phyloP scores from a whole-genome alignment of 257 asterid species.

The Petunia secreta region DNA sequence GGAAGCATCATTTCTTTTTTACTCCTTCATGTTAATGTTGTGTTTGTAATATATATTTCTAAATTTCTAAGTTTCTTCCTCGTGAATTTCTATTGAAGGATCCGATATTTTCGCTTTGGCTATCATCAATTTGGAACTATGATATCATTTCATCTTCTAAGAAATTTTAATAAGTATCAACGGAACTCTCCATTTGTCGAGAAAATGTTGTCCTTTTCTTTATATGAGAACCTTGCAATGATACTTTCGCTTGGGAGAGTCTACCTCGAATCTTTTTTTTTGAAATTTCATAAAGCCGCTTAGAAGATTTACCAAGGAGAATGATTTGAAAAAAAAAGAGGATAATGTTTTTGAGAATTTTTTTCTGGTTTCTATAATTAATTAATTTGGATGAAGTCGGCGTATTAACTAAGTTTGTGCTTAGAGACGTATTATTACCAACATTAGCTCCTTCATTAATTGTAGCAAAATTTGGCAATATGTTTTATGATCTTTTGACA shows the following conservation, averaged over 20 bases:
- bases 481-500: too few relatives aligned
- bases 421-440: too few relatives aligned
- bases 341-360: too few relatives aligned
- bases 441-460: too few relatives aligned
- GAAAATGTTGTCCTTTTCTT: neutral
- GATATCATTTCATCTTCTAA: neutral
- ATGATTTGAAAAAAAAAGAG: too few relatives aligned
- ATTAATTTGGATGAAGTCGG: neutral
- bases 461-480: too few relatives aligned
- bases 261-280: too few relatives aligned
- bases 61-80: neutral
- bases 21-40: constrained; percentile 13
- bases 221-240: too few relatives aligned
- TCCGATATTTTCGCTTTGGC: neutral
- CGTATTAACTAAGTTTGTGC: neutral
- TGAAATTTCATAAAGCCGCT: neutral
- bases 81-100: neutral
- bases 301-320: neutral
- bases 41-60: neutral
- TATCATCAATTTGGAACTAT: neutral
- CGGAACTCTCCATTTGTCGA: neutral
- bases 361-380: neutral
- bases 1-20: constrained; percentile 1
- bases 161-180: neutral
- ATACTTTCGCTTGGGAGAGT: too few relatives aligned